Evolutionary conservation across 306 rosid genomes (phyloP), one percentile per base, ranked within the genome.

Genomic region (Acacia melanoxylon): DNA sequence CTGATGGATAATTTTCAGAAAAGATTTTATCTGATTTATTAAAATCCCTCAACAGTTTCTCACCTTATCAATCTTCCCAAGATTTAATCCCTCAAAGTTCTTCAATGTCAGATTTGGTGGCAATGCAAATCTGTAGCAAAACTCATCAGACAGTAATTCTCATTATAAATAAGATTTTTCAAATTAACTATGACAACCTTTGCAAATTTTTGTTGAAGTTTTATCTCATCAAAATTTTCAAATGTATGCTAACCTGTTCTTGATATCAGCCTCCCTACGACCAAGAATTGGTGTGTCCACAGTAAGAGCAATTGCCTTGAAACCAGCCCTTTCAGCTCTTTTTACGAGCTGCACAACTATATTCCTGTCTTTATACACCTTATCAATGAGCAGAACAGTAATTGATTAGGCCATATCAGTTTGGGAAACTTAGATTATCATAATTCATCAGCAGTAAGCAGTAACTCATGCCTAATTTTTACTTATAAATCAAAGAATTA

Each of bases 241-340:
- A 75, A 54, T 41, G 67, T 49, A 66, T 84, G 46, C 75, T 12
- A 72, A 91, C 99, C 99, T 91, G 90, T 96, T 96, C 89, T 92
- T 96, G 84, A 96, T 96, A 85, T 96, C 98, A 35, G 98, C 97
- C 82, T 96, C 97, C 84, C 99, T 86, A 56, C 99, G 97, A 74
- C 99, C 99, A 40, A 96, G 98, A 69, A 88, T 52, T 69, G 99
- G 99, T 81, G 94, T 91, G 83, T 96, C 99, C 68, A 93, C 99
- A 17, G 99, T 96, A 72, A 96, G 94, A 58, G 92, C 97, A 84
- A 96, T 96, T 42, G 99, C 99, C 89, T 91, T 96, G 90, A 92
- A 96, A 80, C 99, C 98, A 78, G 99, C 98, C 72, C 83, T 91
- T 87, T 96, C 99, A 48, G 99, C 99, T 90, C 98, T 92, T 83